Base-by-base conservation (phyloP, 139 green algal genomes). In the Micractinium sp. region DNA sequence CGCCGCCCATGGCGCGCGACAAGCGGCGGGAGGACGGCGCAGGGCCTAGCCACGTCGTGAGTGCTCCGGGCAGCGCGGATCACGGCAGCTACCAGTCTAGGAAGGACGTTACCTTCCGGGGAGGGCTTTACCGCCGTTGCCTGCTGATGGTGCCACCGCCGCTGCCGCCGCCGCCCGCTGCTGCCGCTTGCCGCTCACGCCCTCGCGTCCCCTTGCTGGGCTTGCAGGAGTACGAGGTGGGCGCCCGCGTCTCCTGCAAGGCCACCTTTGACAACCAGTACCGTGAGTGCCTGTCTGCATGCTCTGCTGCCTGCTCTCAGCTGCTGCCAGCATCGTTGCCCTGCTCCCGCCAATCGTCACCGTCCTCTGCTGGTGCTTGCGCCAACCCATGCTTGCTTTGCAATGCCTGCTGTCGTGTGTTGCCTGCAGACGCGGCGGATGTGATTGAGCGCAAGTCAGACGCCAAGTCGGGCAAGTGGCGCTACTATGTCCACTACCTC, bases 401-500 rank as follows among this genome's bases (percentile, higher is more conserved):
- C 7, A 7, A 27, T 3, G 35, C 47, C 81, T 56, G 1, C 31
- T 71, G 35, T n/a, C 2, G 41, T 71, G 63, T 25, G 63, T 27
- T 71, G 63, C 4, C 36, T 71, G 63, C 89, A 94, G 92, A 93
- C 39, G 53, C 88, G 29, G 93, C 90, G 3, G 89, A 95, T 23
- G 76, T 96, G 23, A 87, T 96, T 14, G 93, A 95, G n/a, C 78
- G 84, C 38, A 85, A 90, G 60, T 66, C 75, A 18, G 82, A 38
- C 22, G 47, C 38, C 33, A 80, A 87, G 27, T 66, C 33, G 3
- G 38, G 83, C 31, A 87, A 87, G 66, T n/a, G 38, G 83, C 83
- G 83, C 38, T 98, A 96, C 90, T 98, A 98, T 88, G 95, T 98
- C n/a, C 96, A 98, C 91, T 98, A 98, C 85, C 76, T 94, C 12